phyloP scores from a whole-genome alignment of 441 rosid species.

The Erysimum cheiri region DNA sequence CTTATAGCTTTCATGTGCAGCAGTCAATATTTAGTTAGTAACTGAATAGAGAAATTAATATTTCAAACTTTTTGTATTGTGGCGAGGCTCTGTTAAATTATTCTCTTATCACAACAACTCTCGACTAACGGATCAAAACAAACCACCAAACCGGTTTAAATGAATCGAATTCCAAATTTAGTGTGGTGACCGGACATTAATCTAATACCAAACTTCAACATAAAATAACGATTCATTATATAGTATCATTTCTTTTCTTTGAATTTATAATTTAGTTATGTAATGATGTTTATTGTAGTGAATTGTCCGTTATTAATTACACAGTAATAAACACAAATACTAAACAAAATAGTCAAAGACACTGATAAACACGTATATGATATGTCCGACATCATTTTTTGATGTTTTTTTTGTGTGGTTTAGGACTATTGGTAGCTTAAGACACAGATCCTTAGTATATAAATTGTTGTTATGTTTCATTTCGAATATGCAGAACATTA shows the following conservation, averaged over 20 bases:
- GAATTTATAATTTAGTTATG: no score
- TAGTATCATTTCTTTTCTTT: no score
- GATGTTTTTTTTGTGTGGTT: constrained; percentile 30
- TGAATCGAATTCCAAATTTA: neutral
- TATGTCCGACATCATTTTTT: constrained; percentile 15
- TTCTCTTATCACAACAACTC: neutral
- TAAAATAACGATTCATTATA: neutral
- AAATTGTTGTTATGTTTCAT: neutral
- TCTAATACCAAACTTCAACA: neutral
- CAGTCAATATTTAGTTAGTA: neutral
- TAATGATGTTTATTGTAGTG: neutral
- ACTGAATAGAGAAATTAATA: neutral
- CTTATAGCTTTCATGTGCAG: constrained; percentile 3
- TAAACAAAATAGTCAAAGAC: neutral
- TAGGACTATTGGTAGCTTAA: constrained; percentile 20
- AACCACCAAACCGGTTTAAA: neutral
- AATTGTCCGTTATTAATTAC: neutral
- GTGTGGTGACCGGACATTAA: neutral
- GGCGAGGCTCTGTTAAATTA: no score
- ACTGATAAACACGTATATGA: neutral
- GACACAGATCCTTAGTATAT: neutral
- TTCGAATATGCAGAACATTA: neutral
- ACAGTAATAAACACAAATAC: neutral
- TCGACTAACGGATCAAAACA: constrained; percentile 4
- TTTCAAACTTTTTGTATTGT: no score